Conservation (phyloP, 192 early-diverging fungal species). For the Entrophospora sp. region DNA sequence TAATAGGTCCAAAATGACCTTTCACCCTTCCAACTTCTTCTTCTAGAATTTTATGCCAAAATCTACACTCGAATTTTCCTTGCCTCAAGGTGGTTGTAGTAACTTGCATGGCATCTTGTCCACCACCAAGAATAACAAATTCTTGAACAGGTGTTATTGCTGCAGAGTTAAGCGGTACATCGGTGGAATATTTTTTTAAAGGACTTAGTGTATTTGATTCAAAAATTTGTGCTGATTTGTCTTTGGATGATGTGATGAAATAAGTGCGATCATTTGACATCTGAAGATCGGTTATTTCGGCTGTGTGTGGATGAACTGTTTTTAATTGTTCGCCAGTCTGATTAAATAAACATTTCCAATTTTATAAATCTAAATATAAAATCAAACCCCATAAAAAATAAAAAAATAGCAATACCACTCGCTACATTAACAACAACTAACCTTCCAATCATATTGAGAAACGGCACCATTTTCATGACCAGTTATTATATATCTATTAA, state of each 20-base stretch:
- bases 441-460: conserved; percentile 80
- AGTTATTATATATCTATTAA: conserved; percentile 88
- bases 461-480: conserved; percentile 92
- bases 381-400: no score
- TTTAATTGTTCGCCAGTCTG: conserved; percentile 64
- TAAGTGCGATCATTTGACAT: conserved; percentile 80
- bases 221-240: conserved; percentile 82
- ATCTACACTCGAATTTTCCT: conserved; percentile 96
- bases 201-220: conserved; percentile 76
- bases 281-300: conserved; percentile 84
- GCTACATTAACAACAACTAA: no score
- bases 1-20: conserved; percentile 99
- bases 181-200: conserved; percentile 78
- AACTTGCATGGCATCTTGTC: conserved; percentile 97
- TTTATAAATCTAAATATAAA: neutral
- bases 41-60: conserved; percentile 95
- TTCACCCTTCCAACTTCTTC: conserved; percentile 95
- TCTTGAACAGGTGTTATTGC: conserved; percentile 79
- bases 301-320: conserved; percentile 59
- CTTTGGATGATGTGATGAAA: conserved; percentile 95
- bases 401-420: no score
- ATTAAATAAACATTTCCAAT: neutral
- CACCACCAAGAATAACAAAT: conserved; percentile 87
- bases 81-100: conserved; percentile 81
- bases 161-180: conserved; percentile 89